Percentiles rank a stretch among this genome's conserved stretches.
These are phyloP conservation scores for Obelidium mucronatum DNA, from an alignment of 192 early-diverging fungal genomes.

Conservation along the genomic window DNA sequence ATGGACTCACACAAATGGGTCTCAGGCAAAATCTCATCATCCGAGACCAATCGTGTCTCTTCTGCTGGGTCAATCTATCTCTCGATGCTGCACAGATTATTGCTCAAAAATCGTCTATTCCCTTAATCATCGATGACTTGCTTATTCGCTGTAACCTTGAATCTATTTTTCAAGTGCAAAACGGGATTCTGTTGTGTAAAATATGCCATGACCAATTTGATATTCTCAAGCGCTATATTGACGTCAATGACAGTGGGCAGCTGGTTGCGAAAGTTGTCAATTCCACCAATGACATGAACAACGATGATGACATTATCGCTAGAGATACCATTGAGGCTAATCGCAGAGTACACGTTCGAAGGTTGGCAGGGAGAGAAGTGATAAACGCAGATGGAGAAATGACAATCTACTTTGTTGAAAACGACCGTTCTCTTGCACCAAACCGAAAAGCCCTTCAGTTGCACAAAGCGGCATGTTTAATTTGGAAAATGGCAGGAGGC, in stretches of 20 bases:
- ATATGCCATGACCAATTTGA: background rate
- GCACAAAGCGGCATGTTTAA: background rate
- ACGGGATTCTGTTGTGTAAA: background rate
- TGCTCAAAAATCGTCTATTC: background rate
- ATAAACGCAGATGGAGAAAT: too few species aligned
- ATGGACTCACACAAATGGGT: too few species aligned
- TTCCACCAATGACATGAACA: too few species aligned
- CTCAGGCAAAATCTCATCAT: too few species aligned
- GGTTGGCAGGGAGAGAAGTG: too few species aligned
- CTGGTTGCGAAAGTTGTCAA: slow-evolving; percentile 14
- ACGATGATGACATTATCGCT: too few species aligned
- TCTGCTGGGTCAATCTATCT: background rate
- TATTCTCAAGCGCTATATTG: slow-evolving; percentile 7
- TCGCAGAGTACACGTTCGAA: too few species aligned
- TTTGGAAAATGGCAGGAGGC: too few species aligned
- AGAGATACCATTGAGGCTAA: too few species aligned
- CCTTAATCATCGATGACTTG: background rate
- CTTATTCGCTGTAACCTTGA: background rate
- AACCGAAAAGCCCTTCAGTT: slow-evolving; percentile 1
- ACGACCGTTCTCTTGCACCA: background rate
- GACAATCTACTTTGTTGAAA: too few species aligned
- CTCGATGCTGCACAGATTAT: slow-evolving; percentile 12
- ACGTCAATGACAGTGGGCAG: background rate
- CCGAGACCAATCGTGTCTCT: background rate
- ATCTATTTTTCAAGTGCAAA: background rate